A percentile compares a stretch with the other conserved stretches of the same genome.
phyloP scores from a whole-genome alignment of 2,329 filamentous ascomycete species.

The Colletotrichum orchidophilum region DNA sequence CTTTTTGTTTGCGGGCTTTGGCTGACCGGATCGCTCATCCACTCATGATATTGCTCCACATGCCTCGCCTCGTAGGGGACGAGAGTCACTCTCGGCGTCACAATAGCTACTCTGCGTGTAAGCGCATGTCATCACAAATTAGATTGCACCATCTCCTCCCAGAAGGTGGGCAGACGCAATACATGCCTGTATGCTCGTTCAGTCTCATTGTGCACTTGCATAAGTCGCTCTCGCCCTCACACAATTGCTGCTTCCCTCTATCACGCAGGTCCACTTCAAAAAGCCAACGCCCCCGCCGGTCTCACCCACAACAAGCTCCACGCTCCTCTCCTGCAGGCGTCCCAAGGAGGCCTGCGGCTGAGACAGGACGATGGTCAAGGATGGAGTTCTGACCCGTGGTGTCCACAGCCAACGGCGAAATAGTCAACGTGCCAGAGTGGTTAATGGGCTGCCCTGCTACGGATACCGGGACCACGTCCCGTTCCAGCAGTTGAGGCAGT shows the following conservation, averaged over 20 bases:
- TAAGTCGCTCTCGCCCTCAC: not conserved
- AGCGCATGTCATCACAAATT: not conserved
- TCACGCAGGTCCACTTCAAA: conserved; percentile 8
- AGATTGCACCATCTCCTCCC: too few species aligned
- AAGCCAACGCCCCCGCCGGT: conserved; percentile 9
- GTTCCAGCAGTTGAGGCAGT: conserved; percentile 23
- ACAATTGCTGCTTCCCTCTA: too few species aligned
- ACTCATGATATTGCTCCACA: conserved; percentile 83
- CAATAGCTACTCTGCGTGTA: conserved; percentile 63
- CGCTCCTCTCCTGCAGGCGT: conserved; percentile 17
- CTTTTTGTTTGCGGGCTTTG: not conserved
- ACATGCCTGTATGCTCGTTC: conserved; percentile 55
- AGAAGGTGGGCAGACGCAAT: not conserved
- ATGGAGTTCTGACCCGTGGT: not conserved
- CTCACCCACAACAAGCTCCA: conserved; percentile 4
- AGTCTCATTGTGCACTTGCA: conserved; percentile 49
- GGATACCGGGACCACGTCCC: not conserved
- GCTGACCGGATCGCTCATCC: conserved; percentile 85
- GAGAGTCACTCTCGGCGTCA: conserved; percentile 73
- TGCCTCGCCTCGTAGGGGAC: conserved; percentile 87
- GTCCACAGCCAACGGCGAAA: not conserved
- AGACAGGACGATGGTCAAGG: not conserved
- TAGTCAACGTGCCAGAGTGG: conserved; percentile 33
- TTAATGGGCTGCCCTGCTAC: conserved; percentile 34
- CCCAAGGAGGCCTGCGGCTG: conserved; percentile 4